Percentiles rank a stretch among this genome's conserved stretches.
phyloP scores from a whole-genome alignment of 1,284 basidiomycete species.

The Volvariella volvacea region DNA sequence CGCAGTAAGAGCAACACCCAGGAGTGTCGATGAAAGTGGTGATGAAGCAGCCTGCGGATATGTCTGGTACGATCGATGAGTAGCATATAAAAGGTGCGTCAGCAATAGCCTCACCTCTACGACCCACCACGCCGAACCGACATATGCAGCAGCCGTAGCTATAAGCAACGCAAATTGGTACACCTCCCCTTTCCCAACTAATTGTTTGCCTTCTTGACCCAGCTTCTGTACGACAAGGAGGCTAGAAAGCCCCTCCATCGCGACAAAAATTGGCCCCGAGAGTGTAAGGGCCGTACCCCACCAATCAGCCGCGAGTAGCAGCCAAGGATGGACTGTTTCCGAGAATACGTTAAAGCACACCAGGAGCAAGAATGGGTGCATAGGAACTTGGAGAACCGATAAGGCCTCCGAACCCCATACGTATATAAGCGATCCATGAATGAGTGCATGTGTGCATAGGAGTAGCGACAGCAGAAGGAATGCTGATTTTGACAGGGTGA shows the following conservation, averaged over 20 bases:
- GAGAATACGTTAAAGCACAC: slow-evolving; percentile 77
- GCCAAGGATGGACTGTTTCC: slow-evolving; percentile 49
- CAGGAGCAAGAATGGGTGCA: slow-evolving; percentile 75
- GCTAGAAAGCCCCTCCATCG: slow-evolving; percentile 79
- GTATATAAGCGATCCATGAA: slow-evolving; percentile 67
- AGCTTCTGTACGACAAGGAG: slow-evolving; percentile 75
- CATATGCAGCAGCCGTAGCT: slow-evolving; percentile 68
- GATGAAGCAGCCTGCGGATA: slow-evolving; percentile 77
- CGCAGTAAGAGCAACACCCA: slow-evolving; percentile 62
- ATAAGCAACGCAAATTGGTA: slow-evolving; percentile 73
- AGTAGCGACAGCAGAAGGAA: slow-evolving; percentile 79
- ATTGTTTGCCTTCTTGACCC: slow-evolving; percentile 65
- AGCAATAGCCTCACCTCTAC: slow-evolving; percentile 48
- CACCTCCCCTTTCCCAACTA: slow-evolving; percentile 63
- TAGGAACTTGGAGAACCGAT: slow-evolving; percentile 70
- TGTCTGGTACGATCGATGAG: slow-evolving; percentile 35
- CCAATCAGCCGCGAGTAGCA: slow-evolving; percentile 50
- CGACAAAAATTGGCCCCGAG: slow-evolving; percentile 72
- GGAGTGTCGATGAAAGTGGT: slow-evolving; percentile 76
- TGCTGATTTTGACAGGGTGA: slow-evolving; percentile 71
- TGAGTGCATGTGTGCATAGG: slow-evolving; percentile 65
- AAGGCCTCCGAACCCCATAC: slow-evolving; percentile 62
- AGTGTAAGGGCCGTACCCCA: slow-evolving; percentile 71
- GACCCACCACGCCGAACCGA: slow-evolving; percentile 76
- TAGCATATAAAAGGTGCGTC: slow-evolving; percentile 9